Evolutionary conservation across 1,284 basidiomycete genomes (phyloP), one percentile per base, ranked within the genome.

Genomic region (Trichosporon ovoides): DNA sequence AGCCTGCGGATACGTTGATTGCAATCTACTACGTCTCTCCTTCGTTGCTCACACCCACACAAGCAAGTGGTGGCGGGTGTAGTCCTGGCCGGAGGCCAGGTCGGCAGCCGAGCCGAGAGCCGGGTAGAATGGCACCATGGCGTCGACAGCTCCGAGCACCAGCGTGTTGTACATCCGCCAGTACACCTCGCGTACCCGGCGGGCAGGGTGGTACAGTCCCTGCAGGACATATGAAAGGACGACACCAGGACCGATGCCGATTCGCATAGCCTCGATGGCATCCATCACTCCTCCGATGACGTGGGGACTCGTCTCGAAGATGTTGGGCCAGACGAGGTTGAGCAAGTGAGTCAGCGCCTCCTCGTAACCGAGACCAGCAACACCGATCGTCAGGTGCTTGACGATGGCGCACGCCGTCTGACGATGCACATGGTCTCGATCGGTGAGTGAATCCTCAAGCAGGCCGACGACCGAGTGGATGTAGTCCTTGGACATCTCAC

Each of bases 381-480:
- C 94, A 46, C 96, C 96, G 34, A 99, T 85, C 2, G 96, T 93
- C 48, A 99, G 81, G 77, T 99, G 96, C 80, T 98, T 98, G 68
- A 98, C 94, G 69, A 98, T 98, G n/a, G 95, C 94, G 64, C 90
- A 92, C 0, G 95, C 93, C 0, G 96, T 98, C 74, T 98, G 96
- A 56, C 96, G 88, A 75, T 98, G 96, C 28, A 99, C 96, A 54
- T 96, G 87, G 72, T 98, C 96, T 61, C 96, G 88, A 76, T 99
- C 96, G 16, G 94, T 98, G 53, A 98, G 83, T 1, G 95, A 94
- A 68, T 98, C 96, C 78, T 98, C 96, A 43, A 99, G 85, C 83
- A 97, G 93, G 12, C 92, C 94, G 56, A 98, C 89, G 18, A 98
- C 92, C 1, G 91, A 95, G 78, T 98, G 92, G 71, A 89, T 89